Evolutionary conservation across 2,329 filamentous ascomycete genomes (phyloP), one percentile per base, ranked within the genome.

Genomic region (Claviceps africana): DNA sequence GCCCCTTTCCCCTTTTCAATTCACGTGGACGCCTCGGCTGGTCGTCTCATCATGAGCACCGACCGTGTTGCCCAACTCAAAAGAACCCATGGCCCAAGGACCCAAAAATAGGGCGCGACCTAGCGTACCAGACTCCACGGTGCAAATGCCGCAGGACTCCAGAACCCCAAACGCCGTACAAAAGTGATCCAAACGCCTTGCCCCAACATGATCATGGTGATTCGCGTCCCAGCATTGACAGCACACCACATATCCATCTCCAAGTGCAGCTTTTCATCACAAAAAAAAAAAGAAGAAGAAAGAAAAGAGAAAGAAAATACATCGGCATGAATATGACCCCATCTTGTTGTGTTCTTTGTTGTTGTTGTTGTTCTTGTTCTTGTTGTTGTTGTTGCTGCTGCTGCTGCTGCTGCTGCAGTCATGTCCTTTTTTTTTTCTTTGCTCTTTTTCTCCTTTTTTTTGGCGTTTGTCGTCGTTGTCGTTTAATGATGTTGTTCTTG

Each of bases 171-270:
- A 48, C 47, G 51, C 50, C 51, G 13, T 40, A 47, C 47, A 50
- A 39, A 52, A 52, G 43, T 54, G 21, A 47, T 54, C 47, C 50
- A 51, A 53, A 54, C 53, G 51, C 53, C 53, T 44, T 43, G 46
- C 51, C 47, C 49, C 47, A 50, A n/a, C 17, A 45, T 49, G 4
- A 35, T 47, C 47, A 51, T 37, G 42, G 37, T 25, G 30, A 35
- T 37, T 31, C 37, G n/a, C 11, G 30, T 25, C 30, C 28, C 13
- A 10, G 22, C 17, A 50, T n/a, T 50, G 40, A 39, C 49, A n/a
- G 21, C n/a, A 43, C 52, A 31, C 9, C 15, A 35, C 35, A 31
- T 35, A n/a, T 19, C 44, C 19, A 43, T n/a, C n/a, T n/a, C n/a
- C n/a, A n/a, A 46, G 11, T 44, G 47, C 48, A 51, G 9, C 28